Base-by-base conservation (phyloP, 169 alveolate species). In the Cytauxzoon felis region DNA sequence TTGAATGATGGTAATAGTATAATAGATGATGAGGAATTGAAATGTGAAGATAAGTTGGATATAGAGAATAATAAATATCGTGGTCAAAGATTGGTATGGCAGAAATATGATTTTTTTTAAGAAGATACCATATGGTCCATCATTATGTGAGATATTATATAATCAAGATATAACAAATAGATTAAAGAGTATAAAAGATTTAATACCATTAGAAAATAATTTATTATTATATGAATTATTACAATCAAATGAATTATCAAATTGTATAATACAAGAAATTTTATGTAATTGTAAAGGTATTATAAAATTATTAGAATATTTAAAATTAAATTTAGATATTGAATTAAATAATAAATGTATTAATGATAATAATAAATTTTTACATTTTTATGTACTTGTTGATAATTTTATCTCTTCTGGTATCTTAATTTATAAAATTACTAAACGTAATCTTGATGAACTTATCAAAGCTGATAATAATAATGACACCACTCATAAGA, bases 61-160 rank as follows among this genome's bases (percentile, higher is more conserved):
- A 13, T 13, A 48, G 57, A 48, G n/a, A 21, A 21, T 48, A 48
- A 13, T 13, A 58, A 69, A 59, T 57, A 27, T 53, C 32, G 81
- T 3, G 34, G 78, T 13, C 78, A 66, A 21, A 41, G 72, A n/a
- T 52, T 73, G 62, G 33, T 73, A 27, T 62, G 78, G 78, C 76
- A 73, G 29, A 73, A 73, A 23, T 73, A 48, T 23, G 83, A 73
- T 42, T 48, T 73, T n/a, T n/a, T 73, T 73, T 66, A 34, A 59
- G 16, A 61, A 65, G 1, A 59, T 69, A 1, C 60, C 63, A 7
- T 56, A 51, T 29, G 78, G 78, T 0, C 78, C 78, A 16, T 40
- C 53, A 1, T 18, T 68, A 2, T 60, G 47, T 18, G 16, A 5
- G 23, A 21, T 66, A 27, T 24, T 66, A 16, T 8, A 7, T 2